Conservation (phyloP, 1,284 basidiomycete genomes). For the Pyrrhoderma noxium region DNA sequence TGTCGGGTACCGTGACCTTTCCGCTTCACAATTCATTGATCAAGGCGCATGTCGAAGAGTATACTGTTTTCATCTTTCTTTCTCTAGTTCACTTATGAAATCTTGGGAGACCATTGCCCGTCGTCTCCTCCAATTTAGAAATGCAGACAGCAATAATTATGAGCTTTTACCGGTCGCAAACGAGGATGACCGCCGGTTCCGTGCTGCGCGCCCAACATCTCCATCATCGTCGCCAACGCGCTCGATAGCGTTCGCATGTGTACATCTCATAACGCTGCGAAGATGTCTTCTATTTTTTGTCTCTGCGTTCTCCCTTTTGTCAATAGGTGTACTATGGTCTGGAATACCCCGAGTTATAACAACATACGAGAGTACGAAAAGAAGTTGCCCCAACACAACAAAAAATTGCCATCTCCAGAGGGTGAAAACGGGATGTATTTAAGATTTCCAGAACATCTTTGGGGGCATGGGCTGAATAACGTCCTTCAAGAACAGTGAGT, state of each 20-base stretch:
- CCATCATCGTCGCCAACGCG: slow-evolving; percentile 9
- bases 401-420: slow-evolving; percentile 19
- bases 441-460: slow-evolving; percentile 17
- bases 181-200: background rate
- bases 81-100: slow-evolving; percentile 3
- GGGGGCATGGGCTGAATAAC: slow-evolving; percentile 23
- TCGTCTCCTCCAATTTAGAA: slow-evolving; percentile 5
- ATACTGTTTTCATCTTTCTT: too few relatives aligned
- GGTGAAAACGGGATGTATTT: slow-evolving; percentile 19
- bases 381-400: slow-evolving; percentile 19
- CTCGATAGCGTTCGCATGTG: background rate
- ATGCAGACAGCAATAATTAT: slow-evolving; percentile 1
- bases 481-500: slow-evolving; percentile 36
- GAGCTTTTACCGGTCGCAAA: slow-evolving; percentile 3
- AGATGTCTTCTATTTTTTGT: slow-evolving; percentile 22
- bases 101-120: slow-evolving; percentile 16
- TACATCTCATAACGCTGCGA: slow-evolving; percentile 23
- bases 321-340: slow-evolving; percentile 30
- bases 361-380: slow-evolving; percentile 27
- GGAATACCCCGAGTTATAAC: slow-evolving; percentile 35
- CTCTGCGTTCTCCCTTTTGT: slow-evolving; percentile 24
- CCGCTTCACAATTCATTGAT: too few relatives aligned
- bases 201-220: slow-evolving; percentile 3
- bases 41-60: too few relatives aligned
- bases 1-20: too few relatives aligned